Base-by-base conservation (phyloP, 75 land plant species). In the Selaginella tamariscina region DNA sequence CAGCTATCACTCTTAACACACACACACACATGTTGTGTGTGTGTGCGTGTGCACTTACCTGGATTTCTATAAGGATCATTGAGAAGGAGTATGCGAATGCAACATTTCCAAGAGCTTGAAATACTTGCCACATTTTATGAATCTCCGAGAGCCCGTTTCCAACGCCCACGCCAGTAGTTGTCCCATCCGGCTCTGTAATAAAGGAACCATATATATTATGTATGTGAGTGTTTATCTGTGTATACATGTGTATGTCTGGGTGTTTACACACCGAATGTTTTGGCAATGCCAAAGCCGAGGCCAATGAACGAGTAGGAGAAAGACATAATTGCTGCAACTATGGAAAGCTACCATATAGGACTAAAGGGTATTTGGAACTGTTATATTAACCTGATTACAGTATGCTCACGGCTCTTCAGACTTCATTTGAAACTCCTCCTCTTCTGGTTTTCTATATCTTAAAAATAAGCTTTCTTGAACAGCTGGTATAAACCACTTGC, bases 311-410 rank as follows among this genome's bases (percentile, higher is more conserved):
- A 83, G 75, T 83, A 83, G 28, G 85, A 73, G 67, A 83, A 81
- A 66, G 85, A 83, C 85, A 83, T 83, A 31, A 83, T 68, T 0
- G 85, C 85, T 8, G 85, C 85, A 11, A 80, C 75, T 0, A 81
- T 75, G 55, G 85, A 83, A 28, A 83, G 83, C 85, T 83, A 83
- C 78, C 70, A 81, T 2, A 83, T 44, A 59, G 71, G 74, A 56
- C 78, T 73, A 56, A 83, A 83, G 0, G 85, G 85, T 2, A 83
- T 83, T 68, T 83, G 84, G 0, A 83, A 83, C 20, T 81, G 70
- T n/a, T n/a, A n/a, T n/a, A n/a, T n/a, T n/a, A n/a, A n/a, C n/a
- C n/a, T n/a, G n/a, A n/a, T n/a, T n/a, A n/a, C n/a, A n/a, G n/a
- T n/a, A n/a, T n/a, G n/a, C n/a, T n/a, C n/a, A n/a, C n/a, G n/a